phyloP scores from a whole-genome alignment of 1,284 basidiomycete species.

The Trametes versicolor region DNA sequence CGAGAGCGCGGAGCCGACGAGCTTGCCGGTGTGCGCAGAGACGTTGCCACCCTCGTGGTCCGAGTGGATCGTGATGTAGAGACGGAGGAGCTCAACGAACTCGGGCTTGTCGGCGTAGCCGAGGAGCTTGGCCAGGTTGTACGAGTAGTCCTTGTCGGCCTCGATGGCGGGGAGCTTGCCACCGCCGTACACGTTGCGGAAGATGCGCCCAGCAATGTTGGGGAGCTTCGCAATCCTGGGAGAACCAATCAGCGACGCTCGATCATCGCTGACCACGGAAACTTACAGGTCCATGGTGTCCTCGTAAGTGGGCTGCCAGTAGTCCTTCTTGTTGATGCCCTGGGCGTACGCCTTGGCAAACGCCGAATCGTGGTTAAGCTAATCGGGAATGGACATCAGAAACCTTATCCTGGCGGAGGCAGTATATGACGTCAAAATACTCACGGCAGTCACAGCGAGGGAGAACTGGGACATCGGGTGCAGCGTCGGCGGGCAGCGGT shows the following conservation, averaged over 20 bases:
- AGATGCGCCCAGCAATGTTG: constrained; percentile 96
- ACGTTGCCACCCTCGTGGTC: constrained; percentile 99
- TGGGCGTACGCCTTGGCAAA: constrained; percentile 96
- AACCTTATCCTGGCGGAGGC: constrained; percentile 2
- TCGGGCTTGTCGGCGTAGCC: constrained; percentile 91
- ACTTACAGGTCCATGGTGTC: constrained; percentile 95
- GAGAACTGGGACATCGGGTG: constrained; percentile 98
- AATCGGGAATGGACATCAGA: constrained; percentile 24
- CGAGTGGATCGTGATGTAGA: constrained; percentile 98
- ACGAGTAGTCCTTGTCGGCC: constrained; percentile 89
- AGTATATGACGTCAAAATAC: constrained; percentile 43
- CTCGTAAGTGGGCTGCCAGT: constrained; percentile 97
- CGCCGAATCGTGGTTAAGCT: constrained; percentile 97
- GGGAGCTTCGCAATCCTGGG: constrained; percentile 94
- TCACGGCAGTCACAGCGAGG: constrained; percentile 91
- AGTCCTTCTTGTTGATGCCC: constrained; percentile 95
- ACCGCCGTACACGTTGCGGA: constrained; percentile 92
- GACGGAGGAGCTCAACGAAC: constrained; percentile 94
- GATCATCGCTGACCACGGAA: not conserved
- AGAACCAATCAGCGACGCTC: not conserved
- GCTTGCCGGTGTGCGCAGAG: constrained; percentile 95
- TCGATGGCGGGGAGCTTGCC: constrained; percentile 94
- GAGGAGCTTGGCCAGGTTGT: constrained; percentile 92
- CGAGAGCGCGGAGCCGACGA: constrained; percentile 97
- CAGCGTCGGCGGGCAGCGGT: constrained; percentile 92